These are phyloP conservation scores for Dothidotthia symphoricarpi DNA, from an alignment of 2,329 filamentous ascomycete genomes.

Conservation along the genomic window DNA sequence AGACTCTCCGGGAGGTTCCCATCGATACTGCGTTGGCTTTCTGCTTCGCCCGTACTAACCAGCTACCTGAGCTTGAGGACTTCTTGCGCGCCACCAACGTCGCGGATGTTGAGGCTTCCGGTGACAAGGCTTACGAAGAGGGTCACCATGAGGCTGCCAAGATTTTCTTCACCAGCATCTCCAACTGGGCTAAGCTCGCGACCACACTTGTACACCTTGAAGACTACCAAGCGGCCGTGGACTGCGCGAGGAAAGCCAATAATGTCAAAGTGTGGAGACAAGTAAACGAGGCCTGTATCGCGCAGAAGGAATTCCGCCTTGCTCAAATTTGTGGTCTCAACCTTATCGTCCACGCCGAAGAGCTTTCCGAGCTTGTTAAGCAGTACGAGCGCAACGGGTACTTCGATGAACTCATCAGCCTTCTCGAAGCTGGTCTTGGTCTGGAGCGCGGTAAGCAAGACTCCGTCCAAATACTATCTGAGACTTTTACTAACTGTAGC, in stretches of 20 bases:
- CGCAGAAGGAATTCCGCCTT: constrained; percentile 97
- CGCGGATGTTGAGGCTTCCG: constrained; percentile 91
- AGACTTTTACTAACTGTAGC: constrained; percentile 3
- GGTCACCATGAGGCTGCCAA: constrained; percentile 94
- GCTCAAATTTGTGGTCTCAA: constrained; percentile 99
- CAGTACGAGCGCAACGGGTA: constrained; percentile 97
- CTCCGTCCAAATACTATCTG: background rate
- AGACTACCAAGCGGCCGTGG: constrained; percentile 96
- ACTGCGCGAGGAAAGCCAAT: constrained; percentile 97
- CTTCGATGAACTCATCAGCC: constrained; percentile 94
- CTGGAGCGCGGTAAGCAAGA: constrained; percentile 72
- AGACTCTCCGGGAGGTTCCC: constrained; percentile 88
- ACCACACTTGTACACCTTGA: constrained; percentile 95
- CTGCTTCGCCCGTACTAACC: constrained; percentile 86
- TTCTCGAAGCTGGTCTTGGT: constrained; percentile 92
- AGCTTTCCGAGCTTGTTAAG: constrained; percentile 86
- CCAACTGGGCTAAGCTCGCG: constrained; percentile 98
- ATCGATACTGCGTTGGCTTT: constrained; percentile 95
- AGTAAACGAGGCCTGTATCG: constrained; percentile 92
- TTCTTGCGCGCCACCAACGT: constrained; percentile 93
- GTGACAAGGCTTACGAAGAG: constrained; percentile 96
- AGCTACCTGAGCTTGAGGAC: constrained; percentile 90
- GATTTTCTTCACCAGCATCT: constrained; percentile 98
- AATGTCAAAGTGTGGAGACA: constrained; percentile 99
- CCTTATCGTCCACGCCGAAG: constrained; percentile 94